Conservation (phyloP, 495 filamentous ascomycete genomes). For the Penicillium nucicola region DNA sequence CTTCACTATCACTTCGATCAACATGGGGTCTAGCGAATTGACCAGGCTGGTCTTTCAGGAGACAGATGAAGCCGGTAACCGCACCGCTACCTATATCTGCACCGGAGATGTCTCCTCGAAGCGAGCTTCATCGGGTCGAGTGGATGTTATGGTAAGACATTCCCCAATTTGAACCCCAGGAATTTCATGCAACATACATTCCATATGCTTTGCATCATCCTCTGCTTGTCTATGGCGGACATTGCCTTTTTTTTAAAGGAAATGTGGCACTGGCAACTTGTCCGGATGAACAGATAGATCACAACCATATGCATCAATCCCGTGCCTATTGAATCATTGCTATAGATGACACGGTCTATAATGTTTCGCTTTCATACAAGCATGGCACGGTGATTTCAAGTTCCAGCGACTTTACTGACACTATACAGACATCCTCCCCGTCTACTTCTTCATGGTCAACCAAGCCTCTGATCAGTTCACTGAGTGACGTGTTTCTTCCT, state of each 20-base stretch:
- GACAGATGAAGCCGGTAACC: slow-evolving; percentile 36
- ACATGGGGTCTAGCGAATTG: slow-evolving; percentile 18
- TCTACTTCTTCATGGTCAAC: slow-evolving; percentile 28
- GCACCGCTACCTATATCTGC: slow-evolving; percentile 37
- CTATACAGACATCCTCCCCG: slow-evolving; percentile 7
- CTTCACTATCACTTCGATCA: not conserved
- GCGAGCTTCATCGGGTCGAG: slow-evolving; percentile 13
- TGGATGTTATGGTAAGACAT: slow-evolving; percentile 35
- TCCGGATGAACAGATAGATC: too few species aligned
- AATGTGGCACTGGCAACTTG: not conserved
- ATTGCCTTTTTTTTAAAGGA: not conserved
- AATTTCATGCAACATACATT: not conserved
- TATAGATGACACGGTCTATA: not conserved
- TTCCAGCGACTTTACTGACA: not conserved
- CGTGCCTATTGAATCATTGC: not conserved
- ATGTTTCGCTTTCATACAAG: not conserved
- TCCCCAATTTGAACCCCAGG: not conserved
- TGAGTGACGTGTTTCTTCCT: slow-evolving; percentile 71
- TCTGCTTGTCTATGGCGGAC: too few species aligned
- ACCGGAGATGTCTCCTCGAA: slow-evolving; percentile 14
- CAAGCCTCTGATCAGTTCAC: slow-evolving; percentile 23
- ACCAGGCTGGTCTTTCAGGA: slow-evolving; percentile 30
- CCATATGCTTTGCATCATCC: not conserved
- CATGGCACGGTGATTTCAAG: not conserved
- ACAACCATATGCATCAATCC: too few species aligned